Percentiles rank a stretch among this genome's conserved stretches.
phyloP scores from a whole-genome alignment of 768 basidiomycete genomes.

The Amanita molliuscula region DNA sequence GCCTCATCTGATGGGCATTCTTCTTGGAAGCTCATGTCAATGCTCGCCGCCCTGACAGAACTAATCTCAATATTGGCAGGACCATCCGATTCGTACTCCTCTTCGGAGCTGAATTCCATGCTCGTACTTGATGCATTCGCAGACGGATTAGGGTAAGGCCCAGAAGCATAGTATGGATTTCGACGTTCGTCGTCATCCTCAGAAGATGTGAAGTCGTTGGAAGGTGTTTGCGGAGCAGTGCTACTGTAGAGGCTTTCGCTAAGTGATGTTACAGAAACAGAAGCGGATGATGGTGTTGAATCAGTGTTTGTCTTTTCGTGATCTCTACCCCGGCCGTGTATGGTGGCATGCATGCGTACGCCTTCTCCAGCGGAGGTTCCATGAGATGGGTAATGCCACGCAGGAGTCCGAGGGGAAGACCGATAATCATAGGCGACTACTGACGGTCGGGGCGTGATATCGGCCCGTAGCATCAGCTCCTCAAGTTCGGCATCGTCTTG shows the following conservation, averaged over 20 bases:
- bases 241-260: conserved; percentile 22
- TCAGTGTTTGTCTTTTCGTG: conserved; percentile 7
- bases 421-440: conserved; percentile 22
- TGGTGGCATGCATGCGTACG: not conserved
- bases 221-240: conserved; percentile 23
- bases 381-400: conserved; percentile 17
- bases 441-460: conserved; percentile 43
- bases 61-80: conserved; percentile 28
- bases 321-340: not conserved
- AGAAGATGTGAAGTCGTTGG: conserved; percentile 25
- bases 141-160: conserved; percentile 16
- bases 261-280: conserved; percentile 35
- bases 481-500: conserved; percentile 26
- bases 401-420: conserved; percentile 19
- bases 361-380: conserved; percentile 6
- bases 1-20: not conserved
- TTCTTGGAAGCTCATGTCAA: conserved; percentile 14
- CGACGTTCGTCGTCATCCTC: conserved; percentile 24
- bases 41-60: conserved; percentile 26
- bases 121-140: conserved; percentile 16
- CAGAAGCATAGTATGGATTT: conserved; percentile 15
- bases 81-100: conserved; percentile 31
- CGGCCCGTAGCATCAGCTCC: conserved; percentile 22
- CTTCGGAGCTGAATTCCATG: conserved; percentile 36
- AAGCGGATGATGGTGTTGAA: conserved; percentile 22